Conservation (phyloP, 1,139 yeast species). For the Protomyces pachydermus region DNA sequence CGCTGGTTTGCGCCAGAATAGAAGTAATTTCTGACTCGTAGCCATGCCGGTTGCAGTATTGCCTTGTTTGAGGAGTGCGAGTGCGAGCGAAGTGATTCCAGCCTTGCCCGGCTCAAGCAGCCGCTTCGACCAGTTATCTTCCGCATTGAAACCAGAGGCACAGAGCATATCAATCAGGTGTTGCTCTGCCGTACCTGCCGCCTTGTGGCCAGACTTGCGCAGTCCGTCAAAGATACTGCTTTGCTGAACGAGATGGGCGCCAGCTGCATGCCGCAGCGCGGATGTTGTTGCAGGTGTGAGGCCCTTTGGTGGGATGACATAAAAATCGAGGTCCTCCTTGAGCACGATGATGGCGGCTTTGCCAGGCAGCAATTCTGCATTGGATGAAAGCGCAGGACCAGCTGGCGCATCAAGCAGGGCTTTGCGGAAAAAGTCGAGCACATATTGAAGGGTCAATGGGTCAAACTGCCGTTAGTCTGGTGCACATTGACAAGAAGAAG, state of each 20-base stretch:
- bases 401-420: slow-evolving; percentile 38
- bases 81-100: slow-evolving; percentile 75
- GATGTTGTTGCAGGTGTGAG: slow-evolving; percentile 15
- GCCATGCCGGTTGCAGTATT: slow-evolving; percentile 35
- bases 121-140: slow-evolving; percentile 81
- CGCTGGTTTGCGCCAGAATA: slow-evolving; percentile 98
- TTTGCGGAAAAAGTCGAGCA: slow-evolving; percentile 57
- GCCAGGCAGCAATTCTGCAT: slow-evolving; percentile 59
- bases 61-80: slow-evolving; percentile 52
- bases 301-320: slow-evolving; percentile 69
- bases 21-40: slow-evolving; percentile 65
- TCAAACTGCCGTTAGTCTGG: slow-evolving; percentile 55
- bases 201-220: slow-evolving; percentile 31
- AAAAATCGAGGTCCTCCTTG: slow-evolving; percentile 90
- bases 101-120: slow-evolving; percentile 81
- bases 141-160: slow-evolving; percentile 69
- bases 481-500: slow-evolving; percentile 9
- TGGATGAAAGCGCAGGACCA: slow-evolving; percentile 33
- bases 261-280: slow-evolving; percentile 36
- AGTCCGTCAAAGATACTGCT: slow-evolving; percentile 67
- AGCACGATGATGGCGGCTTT: slow-evolving; percentile 90
- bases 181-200: slow-evolving; percentile 79
- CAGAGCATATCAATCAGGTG: slow-evolving; percentile 94
- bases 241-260: slow-evolving; percentile 54
- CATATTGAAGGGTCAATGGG: slow-evolving; percentile 78